These are phyloP conservation scores for Myxozyma sirexii DNA, from an alignment of 805 yeast genomes.

Conservation along the genomic window DNA sequence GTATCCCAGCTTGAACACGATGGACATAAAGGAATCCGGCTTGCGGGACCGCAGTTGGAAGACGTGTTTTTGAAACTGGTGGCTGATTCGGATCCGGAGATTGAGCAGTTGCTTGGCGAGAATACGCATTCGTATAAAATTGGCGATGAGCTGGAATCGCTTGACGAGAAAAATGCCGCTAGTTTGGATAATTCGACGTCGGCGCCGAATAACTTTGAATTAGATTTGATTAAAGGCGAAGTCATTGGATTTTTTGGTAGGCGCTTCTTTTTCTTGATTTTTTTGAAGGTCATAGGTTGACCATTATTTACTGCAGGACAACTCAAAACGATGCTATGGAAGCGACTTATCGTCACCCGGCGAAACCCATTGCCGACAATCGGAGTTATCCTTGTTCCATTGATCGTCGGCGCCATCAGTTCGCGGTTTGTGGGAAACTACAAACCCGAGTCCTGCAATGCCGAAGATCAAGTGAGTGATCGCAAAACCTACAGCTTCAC, in stretches of 20 bases:
- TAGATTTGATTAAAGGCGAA: constrained; percentile 10
- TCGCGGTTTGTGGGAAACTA: constrained; percentile 17
- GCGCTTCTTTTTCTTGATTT: background rate
- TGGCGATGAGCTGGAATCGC: background rate
- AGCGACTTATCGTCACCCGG: constrained; percentile 20
- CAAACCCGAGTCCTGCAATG: constrained; percentile 11
- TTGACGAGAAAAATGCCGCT: background rate
- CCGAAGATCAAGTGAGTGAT: constrained; percentile 10
- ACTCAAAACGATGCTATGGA: constrained; percentile 26
- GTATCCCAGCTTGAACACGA: constrained; percentile 9
- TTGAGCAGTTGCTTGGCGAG: constrained; percentile 15
- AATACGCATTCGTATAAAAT: constrained; percentile 7
- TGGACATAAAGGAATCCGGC: constrained; percentile 15
- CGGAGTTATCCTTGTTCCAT: constrained; percentile 18
- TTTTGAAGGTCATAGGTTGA: background rate
- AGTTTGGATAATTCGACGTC: background rate
- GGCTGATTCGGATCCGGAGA: constrained; percentile 30
- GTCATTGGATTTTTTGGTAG: constrained; percentile 22
- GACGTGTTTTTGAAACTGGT: constrained; percentile 41
- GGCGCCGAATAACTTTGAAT: background rate
- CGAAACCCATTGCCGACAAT: constrained; percentile 23
- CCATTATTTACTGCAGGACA: constrained; percentile 9
- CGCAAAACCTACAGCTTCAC: constrained; percentile 3
- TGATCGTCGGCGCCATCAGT: constrained; percentile 28
- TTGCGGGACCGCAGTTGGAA: constrained; percentile 43